Evolutionary conservation across 1,284 basidiomycete species (phyloP).

Genomic region (Leccinum fallax): DNA sequence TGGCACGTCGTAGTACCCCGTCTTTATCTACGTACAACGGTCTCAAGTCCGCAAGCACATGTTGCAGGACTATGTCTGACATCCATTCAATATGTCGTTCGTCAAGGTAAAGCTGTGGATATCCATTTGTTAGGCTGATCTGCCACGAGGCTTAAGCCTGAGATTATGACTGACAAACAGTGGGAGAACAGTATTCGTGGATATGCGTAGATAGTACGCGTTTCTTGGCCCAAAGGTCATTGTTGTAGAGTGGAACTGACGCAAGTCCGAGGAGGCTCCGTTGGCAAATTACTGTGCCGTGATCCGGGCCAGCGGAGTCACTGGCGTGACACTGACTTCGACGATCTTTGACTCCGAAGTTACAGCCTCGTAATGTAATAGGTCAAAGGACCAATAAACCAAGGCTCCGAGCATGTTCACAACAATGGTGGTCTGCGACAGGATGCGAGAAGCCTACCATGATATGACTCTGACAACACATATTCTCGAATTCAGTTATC

Average conservation of each 20-base stretch:
- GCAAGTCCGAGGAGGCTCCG: not conserved
- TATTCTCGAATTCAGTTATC: not conserved
- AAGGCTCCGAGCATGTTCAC: not conserved
- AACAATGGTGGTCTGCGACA: not conserved
- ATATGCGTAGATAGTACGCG: constrained; percentile 70
- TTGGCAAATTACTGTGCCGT: not conserved
- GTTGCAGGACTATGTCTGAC: constrained; percentile 70
- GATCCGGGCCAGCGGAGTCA: too few relatives aligned
- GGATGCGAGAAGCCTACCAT: not conserved
- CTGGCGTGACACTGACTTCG: too few relatives aligned
- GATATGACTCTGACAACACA: not conserved
- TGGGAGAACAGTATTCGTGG: constrained; percentile 62
- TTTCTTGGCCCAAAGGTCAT: constrained; percentile 64
- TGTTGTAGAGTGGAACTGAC: not conserved
- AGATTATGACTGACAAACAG: constrained; percentile 52
- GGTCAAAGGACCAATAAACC: not conserved
- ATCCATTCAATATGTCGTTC: constrained; percentile 80
- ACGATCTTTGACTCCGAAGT: too few relatives aligned
- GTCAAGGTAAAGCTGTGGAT: constrained; percentile 68
- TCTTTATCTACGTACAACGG: constrained; percentile 53
- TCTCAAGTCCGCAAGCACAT: constrained; percentile 69
- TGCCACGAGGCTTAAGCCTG: not conserved
- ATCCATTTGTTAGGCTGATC: constrained; percentile 5
- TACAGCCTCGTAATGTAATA: not conserved
- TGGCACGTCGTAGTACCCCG: not conserved